These are phyloP conservation scores for Hysterangium stoloniferum DNA, from an alignment of 768 basidiomycete genomes.

Conservation along the genomic window DNA sequence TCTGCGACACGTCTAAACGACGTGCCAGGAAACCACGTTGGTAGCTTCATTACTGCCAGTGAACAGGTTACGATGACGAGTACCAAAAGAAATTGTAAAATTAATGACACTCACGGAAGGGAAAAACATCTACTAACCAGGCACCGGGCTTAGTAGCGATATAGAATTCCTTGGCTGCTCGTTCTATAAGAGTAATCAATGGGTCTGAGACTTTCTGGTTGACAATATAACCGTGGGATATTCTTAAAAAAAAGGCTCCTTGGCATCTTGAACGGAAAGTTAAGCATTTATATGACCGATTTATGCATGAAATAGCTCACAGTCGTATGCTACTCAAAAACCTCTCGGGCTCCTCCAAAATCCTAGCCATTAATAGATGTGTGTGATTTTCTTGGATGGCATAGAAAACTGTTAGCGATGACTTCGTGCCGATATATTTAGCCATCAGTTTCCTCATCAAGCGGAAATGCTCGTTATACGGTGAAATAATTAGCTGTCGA, in stretches of 20 bases:
- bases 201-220: too few species aligned
- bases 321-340: too few species aligned
- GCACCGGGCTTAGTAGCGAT: neutral
- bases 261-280: too few species aligned
- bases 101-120: slow-evolving; percentile 18
- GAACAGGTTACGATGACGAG: neutral
- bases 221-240: too few species aligned
- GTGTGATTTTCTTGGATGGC: neutral
- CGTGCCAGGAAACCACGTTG: slow-evolving; percentile 29
- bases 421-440: neutral
- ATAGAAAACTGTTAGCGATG: neutral
- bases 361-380: neutral
- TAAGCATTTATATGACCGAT: too few species aligned
- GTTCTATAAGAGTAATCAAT: too few species aligned
- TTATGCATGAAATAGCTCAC: too few species aligned
- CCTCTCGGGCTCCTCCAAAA: neutral
- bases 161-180: too few species aligned
- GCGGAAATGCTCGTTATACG: neutral
- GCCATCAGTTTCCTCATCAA: neutral
- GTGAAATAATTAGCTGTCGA: neutral
- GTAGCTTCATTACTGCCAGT: slow-evolving; percentile 24
- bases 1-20: slow-evolving; percentile 18
- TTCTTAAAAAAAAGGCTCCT: too few species aligned
- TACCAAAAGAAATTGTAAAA: too few species aligned
- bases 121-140: slow-evolving; percentile 21